Evolutionary conservation across 352 stramenopile species (phyloP).

Genomic region (Phytopythium helicoides): DNA sequence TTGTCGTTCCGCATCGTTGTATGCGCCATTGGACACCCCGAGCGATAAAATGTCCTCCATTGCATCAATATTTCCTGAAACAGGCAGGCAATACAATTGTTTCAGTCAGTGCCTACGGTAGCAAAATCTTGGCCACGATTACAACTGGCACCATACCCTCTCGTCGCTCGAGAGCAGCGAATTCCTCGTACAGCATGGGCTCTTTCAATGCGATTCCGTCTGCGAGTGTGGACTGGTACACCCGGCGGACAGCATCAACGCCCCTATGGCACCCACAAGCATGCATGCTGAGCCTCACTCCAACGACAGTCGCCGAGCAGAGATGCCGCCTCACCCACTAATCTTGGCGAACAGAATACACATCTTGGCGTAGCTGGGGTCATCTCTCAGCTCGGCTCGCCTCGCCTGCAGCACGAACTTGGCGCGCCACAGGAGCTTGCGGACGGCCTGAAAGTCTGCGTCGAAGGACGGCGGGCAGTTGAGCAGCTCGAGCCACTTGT

Average conservation of each 20-base stretch:
- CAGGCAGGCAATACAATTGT: too few relatives aligned
- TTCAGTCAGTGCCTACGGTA: too few relatives aligned
- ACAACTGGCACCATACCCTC: conserved; percentile 17
- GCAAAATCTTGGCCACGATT: neutral
- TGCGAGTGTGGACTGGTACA: conserved; percentile 60
- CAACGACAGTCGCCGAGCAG: too few relatives aligned
- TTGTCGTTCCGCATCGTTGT: conserved; percentile 34
- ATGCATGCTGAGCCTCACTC: too few relatives aligned
- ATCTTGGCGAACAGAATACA: conserved; percentile 56
- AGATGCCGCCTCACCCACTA: conserved; percentile 31
- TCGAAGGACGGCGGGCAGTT: conserved; percentile 38
- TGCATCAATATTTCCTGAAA: conserved; percentile 37
- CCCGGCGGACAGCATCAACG: conserved; percentile 42
- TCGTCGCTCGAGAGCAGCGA: conserved; percentile 57
- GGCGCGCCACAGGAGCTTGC: too few relatives aligned
- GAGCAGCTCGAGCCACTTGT: conserved; percentile 56
- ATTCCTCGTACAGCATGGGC: conserved; percentile 55
- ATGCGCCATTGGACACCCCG: conserved; percentile 41
- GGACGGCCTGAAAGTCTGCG: conserved; percentile 25
- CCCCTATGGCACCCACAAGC: conserved; percentile 14
- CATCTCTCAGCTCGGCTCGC: conserved; percentile 30
- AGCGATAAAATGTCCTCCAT: conserved; percentile 54
- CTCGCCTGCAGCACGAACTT: conserved; percentile 35
- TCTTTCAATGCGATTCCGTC: conserved; percentile 48
- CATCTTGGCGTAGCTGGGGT: conserved; percentile 52